These are phyloP conservation scores for Pseudogymnoascus destructans DNA, from an alignment of 2,329 filamentous ascomycete species.

Conservation along the genomic window DNA sequence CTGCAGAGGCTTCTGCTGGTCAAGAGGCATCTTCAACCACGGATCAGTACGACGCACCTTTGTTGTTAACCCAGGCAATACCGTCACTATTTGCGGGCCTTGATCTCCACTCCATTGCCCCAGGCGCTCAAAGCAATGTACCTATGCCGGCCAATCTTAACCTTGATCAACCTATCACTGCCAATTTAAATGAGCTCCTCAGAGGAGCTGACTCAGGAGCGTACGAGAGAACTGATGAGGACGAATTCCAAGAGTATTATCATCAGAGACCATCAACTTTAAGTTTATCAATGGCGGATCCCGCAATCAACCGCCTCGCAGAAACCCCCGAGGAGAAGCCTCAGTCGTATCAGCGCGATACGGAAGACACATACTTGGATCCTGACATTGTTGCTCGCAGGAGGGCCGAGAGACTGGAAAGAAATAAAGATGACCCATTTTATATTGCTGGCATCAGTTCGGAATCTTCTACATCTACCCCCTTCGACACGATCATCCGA, in stretches of 20 bases:
- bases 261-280: conserved; percentile 39
- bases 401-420: conserved; percentile 63
- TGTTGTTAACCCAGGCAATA: conserved; percentile 81
- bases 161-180: conserved; percentile 70
- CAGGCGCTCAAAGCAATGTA: conserved; percentile 72
- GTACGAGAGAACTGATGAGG: conserved; percentile 40
- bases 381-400: conserved; percentile 60
- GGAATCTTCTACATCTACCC: conserved; percentile 53
- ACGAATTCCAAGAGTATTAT: conserved; percentile 57
- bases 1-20: conserved; percentile 63
- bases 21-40: conserved; percentile 46
- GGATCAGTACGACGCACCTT: conserved; percentile 52
- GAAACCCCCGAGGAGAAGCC: conserved; percentile 34
- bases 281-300: conserved; percentile 35
- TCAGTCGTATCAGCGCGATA: conserved; percentile 45
- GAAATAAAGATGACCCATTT: conserved; percentile 87
- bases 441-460: conserved; percentile 56
- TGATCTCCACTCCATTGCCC: conserved; percentile 84
- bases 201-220: conserved; percentile 37
- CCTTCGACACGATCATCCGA: conserved; percentile 63
- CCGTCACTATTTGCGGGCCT: conserved; percentile 75
- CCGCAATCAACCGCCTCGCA: conserved; percentile 41
- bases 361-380: conserved; percentile 55
- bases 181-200: conserved; percentile 55
- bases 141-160: conserved; percentile 64